These are phyloP conservation scores for Bipolaris zeicola DNA, from an alignment of 2,329 filamentous ascomycete species.

Conservation along the genomic window DNA sequence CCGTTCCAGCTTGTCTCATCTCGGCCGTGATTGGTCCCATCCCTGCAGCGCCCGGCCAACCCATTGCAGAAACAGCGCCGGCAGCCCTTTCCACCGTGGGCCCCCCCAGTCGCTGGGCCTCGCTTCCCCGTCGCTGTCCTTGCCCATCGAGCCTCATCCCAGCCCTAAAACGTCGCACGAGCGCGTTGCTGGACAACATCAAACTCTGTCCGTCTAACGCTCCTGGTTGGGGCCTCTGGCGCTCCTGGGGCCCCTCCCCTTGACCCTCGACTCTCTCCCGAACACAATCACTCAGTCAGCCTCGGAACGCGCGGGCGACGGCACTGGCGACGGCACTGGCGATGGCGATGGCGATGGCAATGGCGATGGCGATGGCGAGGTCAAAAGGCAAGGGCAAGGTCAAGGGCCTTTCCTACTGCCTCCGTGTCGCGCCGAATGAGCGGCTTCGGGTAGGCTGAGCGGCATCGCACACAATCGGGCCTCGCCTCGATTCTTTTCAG, in stretches of 20 bases:
- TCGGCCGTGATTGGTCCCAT: conserved; percentile 4
- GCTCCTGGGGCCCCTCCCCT: too few relatives aligned
- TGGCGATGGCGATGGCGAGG: too few relatives aligned
- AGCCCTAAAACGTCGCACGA: conserved; percentile 11
- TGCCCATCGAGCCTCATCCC: conserved; percentile 1
- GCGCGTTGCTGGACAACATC: conserved; percentile 2
- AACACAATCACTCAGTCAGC: too few relatives aligned
- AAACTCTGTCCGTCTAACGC: not conserved
- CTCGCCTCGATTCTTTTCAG: not conserved
- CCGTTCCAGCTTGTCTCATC: conserved; percentile 12
- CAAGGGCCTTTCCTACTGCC: too few relatives aligned
- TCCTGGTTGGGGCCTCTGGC: too few relatives aligned
- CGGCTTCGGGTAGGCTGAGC: too few relatives aligned
- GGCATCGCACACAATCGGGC: not conserved
- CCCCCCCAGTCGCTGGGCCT: not conserved
- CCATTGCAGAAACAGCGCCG: conserved; percentile 8
- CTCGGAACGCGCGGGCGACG: too few relatives aligned
- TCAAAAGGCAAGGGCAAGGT: too few relatives aligned
- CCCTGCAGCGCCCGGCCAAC: conserved; percentile 8
- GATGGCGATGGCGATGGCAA: too few relatives aligned
- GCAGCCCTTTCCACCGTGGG: conserved; percentile 4
- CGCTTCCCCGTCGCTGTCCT: not conserved
- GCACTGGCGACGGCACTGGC: too few relatives aligned
- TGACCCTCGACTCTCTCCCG: too few relatives aligned
- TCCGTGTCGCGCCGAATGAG: too few relatives aligned